Conservation (phyloP, 345 rosid species). For the Arabis alpina region DNA sequence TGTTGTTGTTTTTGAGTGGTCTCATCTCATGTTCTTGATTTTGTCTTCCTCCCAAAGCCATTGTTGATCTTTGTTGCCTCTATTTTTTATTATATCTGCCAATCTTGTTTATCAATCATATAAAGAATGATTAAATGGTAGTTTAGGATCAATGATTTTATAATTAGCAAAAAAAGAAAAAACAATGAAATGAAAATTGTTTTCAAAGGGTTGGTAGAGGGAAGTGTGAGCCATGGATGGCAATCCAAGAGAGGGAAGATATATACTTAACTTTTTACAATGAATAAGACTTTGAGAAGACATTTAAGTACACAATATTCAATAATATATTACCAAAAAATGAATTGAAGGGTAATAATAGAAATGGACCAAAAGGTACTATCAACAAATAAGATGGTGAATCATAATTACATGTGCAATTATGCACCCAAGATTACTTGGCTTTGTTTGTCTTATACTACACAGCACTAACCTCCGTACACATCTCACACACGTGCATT, state of each 20-base stretch:
- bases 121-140: constrained; percentile 26
- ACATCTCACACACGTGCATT: constrained; percentile 36
- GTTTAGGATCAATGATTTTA: constrained; percentile 29
- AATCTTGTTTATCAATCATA: constrained; percentile 18
- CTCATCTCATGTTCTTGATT: constrained; percentile 46
- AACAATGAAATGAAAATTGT: constrained; percentile 7
- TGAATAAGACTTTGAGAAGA: constrained; percentile 54
- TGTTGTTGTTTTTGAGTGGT: constrained; percentile 27
- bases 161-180: background rate
- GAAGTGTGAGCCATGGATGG: constrained; percentile 42
- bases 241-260: constrained; percentile 41
- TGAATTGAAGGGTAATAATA: constrained; percentile 17
- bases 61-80: constrained; percentile 27
- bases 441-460: constrained; percentile 47
- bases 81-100: constrained; percentile 14
- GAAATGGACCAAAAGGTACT: constrained; percentile 32
- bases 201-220: constrained; percentile 59
- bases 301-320: constrained; percentile 43
- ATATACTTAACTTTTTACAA: constrained; percentile 48
- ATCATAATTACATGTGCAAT: constrained; percentile 45
- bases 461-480: constrained; percentile 45
- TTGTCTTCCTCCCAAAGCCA: constrained; percentile 70
- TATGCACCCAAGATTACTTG: constrained; percentile 43
- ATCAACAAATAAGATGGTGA: constrained; percentile 41
- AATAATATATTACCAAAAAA: background rate